Evolutionary conservation across 2,329 filamentous ascomycete genomes (phyloP).

Genomic region (Rhinocladiella mackenziei): DNA sequence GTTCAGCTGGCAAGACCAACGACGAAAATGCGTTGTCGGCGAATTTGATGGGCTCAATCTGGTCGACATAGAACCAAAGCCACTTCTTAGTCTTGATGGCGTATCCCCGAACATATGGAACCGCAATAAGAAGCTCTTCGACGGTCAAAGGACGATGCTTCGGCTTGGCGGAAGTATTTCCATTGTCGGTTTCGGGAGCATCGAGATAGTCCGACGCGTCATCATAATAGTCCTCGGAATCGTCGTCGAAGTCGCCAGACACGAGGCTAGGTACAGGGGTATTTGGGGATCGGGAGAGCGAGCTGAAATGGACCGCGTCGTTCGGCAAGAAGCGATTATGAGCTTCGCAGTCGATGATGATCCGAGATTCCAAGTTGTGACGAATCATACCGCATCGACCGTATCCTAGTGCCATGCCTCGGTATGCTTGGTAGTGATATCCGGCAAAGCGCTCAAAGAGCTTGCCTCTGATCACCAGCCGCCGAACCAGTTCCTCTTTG

Average conservation of each 20-base stretch:
- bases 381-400: constrained; percentile 31
- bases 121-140: constrained; percentile 42
- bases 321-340: constrained; percentile 48
- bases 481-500: constrained; percentile 36
- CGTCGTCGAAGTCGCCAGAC: not conserved
- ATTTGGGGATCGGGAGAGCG: not conserved
- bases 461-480: constrained; percentile 45
- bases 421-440: constrained; percentile 50
- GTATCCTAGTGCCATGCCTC: constrained; percentile 40
- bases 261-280: not conserved
- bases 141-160: constrained; percentile 20
- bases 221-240: constrained; percentile 15
- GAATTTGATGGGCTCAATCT: constrained; percentile 44
- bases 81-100: constrained; percentile 43
- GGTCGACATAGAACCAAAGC: constrained; percentile 41
- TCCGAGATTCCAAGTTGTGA: constrained; percentile 43
- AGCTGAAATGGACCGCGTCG: constrained; percentile 31
- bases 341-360: constrained; percentile 52
- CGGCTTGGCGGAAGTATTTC: constrained; percentile 27
- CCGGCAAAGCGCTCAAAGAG: constrained; percentile 47
- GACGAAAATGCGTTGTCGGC: constrained; percentile 45
- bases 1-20: constrained; percentile 45
- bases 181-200: constrained; percentile 5
- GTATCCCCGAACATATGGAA: constrained; percentile 47
- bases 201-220: constrained; percentile 25